Evolutionary conservation across 106 monocot species (phyloP), one percentile per base, ranked within the genome.

Genomic region (Narthecium ossifragum): DNA sequence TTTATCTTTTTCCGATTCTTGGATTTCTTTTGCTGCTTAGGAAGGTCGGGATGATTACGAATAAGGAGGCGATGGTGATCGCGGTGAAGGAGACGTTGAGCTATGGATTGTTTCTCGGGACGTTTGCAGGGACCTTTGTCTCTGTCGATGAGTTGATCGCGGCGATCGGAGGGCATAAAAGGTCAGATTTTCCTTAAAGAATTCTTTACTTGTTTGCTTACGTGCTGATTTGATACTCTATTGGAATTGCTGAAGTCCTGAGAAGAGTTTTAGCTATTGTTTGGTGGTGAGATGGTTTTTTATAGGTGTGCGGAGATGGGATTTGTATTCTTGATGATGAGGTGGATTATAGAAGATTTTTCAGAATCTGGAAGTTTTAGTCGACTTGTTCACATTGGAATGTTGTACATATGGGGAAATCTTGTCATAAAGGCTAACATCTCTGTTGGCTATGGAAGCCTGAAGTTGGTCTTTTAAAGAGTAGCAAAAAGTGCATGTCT

Each of bases 111-210:
- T 96, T 96, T 60, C 55, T 96, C 33, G 96, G 90, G 50, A 67
- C 86, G 11, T 87, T 96, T 66, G 96, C 90, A 0, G 96, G 96
- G 31, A 86, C 81, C 6, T 96, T 75, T 76, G 96, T 81, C 70
- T 84, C 86, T 0, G 86, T 96, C 8, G 96, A 96, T 73, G 96
- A 90, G 60, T 53, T 51, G 8, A 81, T 96, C 49, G 90, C 86
- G 37, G 70, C 80, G 18, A 55, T 87, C 53, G 75, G 80, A 57
- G 96, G 96, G 13, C 70, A 77, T 31, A 81, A 64, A 57, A 72
- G 75, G 94, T 94, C 31, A 67, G 56, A 11, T 41, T 22, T 34
- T 62, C 15, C 3, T 41, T 29, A 25, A 8, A 43, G 17, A 48
- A 18, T 33, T 17, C 18, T 13, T 43, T 43, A 43, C 18, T 43